Base-by-base conservation (phyloP, 176 grass and related monocot species). In the Chrysopogon serrulatus region DNA sequence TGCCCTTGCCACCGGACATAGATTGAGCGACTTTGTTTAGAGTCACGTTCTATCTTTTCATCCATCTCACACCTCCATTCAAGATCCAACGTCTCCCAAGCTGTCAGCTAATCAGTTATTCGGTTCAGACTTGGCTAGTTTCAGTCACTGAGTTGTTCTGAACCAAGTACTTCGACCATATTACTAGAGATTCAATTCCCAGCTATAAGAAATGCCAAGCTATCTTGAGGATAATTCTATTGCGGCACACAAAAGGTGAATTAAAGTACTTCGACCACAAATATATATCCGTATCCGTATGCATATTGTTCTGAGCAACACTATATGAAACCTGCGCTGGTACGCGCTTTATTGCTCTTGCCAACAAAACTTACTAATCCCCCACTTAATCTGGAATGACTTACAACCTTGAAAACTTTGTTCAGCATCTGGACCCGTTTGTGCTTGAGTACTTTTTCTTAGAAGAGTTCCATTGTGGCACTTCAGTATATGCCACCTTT, bases 221-320 rank as follows among this genome's bases (percentile, higher is more conserved):
- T 79, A 82, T 97, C 37, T 85, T 97, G 77, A 94, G 86, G 87
- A 85, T 89, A 51, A 23, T 97, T 62, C 77, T 97, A 13, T 81
- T 97, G 74, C 88, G 95, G 27, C 92, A 88, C 79, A 92, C 95
- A 79, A 97, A 97, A 94, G 95, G 95, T 97, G 80, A 33, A 79
- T 77, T 39, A 23, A 48, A 81, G 57, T 27, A 30, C 23, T 32
- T 62, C 82, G 6, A 48, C 36, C 59, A 61, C 79, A 63, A n/a
- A n/a, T 14, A 82, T 81, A 59, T 60, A 68, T 44, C 8, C 68
- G 16, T 68, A 27, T 82, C n/a, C n/a, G n/a, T n/a, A n/a, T n/a
- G 35, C 60, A 72, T 35, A 31, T 63, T 79, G 19, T 18, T 75
- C 32, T 43, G 48, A 7, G 40, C 19, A 45, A 61, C 19, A 27